phyloP scores from a whole-genome alignment of 495 filamentous ascomycete genomes.

The Penicillium simplicissimum region DNA sequence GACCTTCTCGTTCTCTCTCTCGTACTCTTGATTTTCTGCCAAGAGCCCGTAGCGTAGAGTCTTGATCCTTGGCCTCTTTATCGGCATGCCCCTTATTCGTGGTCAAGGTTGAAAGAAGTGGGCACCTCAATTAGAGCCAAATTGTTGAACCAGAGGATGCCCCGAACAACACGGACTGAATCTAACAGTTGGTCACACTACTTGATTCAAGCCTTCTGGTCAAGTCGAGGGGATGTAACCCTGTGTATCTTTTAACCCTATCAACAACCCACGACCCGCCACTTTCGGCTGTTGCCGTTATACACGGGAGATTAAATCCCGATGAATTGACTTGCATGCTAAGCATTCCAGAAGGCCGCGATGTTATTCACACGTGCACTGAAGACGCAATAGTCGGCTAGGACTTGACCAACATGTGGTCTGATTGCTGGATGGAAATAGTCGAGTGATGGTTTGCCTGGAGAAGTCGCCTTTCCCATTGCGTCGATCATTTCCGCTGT shows the following conservation, averaged over 20 bases:
- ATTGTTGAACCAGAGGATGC: no score
- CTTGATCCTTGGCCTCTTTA: background rate
- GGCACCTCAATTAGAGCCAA: no score
- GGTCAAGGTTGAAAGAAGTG: no score
- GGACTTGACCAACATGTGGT: background rate
- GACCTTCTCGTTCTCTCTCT: background rate
- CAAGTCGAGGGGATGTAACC: background rate
- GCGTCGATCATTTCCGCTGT: background rate
- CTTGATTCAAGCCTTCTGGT: background rate
- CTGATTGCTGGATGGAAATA: background rate
- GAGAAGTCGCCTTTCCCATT: background rate
- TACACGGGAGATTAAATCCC: background rate
- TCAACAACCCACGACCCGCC: background rate
- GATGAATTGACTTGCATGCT: background rate
- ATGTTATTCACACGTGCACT: slow-evolving; percentile 1
- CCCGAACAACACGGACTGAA: background rate
- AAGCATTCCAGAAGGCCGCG: background rate
- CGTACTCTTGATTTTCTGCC: background rate
- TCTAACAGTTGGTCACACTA: background rate
- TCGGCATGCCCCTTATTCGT: background rate
- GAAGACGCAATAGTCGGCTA: background rate
- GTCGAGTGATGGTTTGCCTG: background rate
- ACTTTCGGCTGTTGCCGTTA: background rate
- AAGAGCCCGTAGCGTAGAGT: background rate
- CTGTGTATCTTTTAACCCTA: background rate